A percentile compares a stretch with the other conserved stretches of the same genome.
phyloP scores from a whole-genome alignment of 1,284 basidiomycete genomes.

The Sphaerobolus stellatus region DNA sequence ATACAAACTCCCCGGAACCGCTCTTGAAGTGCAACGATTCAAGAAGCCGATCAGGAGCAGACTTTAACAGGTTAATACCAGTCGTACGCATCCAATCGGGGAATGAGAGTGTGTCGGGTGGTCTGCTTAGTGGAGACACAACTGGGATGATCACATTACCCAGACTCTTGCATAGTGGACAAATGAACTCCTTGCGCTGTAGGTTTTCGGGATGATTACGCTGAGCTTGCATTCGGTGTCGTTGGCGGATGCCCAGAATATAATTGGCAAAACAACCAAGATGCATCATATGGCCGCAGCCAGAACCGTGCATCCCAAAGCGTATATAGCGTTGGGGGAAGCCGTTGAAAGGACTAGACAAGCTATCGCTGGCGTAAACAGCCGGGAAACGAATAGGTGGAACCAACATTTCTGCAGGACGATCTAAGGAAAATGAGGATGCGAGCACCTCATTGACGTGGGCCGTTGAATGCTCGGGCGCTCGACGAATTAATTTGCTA shows the following conservation, averaged over 20 bases:
- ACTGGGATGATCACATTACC: conserved; percentile 94
- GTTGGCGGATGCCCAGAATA: conserved; percentile 80
- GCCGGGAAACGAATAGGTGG: conserved; percentile 20
- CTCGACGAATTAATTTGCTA: conserved; percentile 80
- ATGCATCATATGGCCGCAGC: conserved; percentile 98
- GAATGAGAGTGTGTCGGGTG: conserved; percentile 60
- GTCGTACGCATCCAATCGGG: conserved; percentile 80
- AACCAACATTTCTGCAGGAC: conserved; percentile 43
- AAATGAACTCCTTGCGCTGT: conserved; percentile 91
- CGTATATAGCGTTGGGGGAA: conserved; percentile 73
- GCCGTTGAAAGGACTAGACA: conserved; percentile 69
- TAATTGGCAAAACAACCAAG: conserved; percentile 92
- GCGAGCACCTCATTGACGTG: conserved; percentile 77
- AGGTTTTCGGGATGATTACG: conserved; percentile 95
- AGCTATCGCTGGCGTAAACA: neutral
- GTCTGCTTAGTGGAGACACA: conserved; percentile 44
- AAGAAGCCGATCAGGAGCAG: conserved; percentile 66
- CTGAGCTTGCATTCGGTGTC: conserved; percentile 88
- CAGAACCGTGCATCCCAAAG: conserved; percentile 86
- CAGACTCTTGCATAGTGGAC: conserved; percentile 96
- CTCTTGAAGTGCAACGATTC: conserved; percentile 71
- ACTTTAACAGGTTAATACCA: conserved; percentile 78
- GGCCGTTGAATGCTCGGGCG: conserved; percentile 67
- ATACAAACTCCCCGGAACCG: conserved; percentile 81
- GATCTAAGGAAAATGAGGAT: conserved; percentile 68